These are phyloP conservation scores for Achaetomium macrosporum DNA, from an alignment of 2,329 filamentous ascomycete genomes.

Conservation along the genomic window DNA sequence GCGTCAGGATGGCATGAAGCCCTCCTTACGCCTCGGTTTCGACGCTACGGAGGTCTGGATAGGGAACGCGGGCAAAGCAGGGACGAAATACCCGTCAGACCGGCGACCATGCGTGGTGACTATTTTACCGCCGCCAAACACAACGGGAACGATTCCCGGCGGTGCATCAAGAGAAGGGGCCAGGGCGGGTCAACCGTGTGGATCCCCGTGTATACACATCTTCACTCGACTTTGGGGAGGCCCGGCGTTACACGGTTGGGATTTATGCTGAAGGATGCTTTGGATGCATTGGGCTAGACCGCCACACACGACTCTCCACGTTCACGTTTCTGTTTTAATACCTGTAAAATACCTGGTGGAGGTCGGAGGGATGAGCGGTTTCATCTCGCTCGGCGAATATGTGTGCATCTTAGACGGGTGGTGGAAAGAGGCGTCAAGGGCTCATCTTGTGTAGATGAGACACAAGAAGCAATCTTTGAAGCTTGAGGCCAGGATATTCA, in stretches of 20 bases:
- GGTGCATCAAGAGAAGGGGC: neutral
- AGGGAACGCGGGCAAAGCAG: no score
- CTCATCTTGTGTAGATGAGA: neutral
- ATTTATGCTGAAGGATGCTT: slow-evolving; percentile 3
- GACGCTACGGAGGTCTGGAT: neutral
- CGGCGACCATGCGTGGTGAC: no score
- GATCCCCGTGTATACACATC: slow-evolving; percentile 18
- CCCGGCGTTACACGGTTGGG: slow-evolving; percentile 23
- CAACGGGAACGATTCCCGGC: neutral
- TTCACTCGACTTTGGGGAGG: slow-evolving; percentile 27
- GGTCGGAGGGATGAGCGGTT: neutral
- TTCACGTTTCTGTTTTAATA: slow-evolving; percentile 11
- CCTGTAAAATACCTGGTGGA: slow-evolving; percentile 12
- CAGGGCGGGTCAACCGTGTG: neutral
- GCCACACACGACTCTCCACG: slow-evolving; percentile 5
- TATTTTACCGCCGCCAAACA: neutral
- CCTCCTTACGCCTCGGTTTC: neutral
- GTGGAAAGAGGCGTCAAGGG: neutral
- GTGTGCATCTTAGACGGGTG: slow-evolving; percentile 5
- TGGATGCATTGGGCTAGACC: slow-evolving; percentile 12
- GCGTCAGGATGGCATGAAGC: neutral
- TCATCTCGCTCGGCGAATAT: neutral
- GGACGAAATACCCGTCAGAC: no score
- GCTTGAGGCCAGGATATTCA: no score
- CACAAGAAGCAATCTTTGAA: neutral